Base-by-base conservation (phyloP, 2,329 filamentous ascomycete genomes). In the Aspergillus bombycis region DNA sequence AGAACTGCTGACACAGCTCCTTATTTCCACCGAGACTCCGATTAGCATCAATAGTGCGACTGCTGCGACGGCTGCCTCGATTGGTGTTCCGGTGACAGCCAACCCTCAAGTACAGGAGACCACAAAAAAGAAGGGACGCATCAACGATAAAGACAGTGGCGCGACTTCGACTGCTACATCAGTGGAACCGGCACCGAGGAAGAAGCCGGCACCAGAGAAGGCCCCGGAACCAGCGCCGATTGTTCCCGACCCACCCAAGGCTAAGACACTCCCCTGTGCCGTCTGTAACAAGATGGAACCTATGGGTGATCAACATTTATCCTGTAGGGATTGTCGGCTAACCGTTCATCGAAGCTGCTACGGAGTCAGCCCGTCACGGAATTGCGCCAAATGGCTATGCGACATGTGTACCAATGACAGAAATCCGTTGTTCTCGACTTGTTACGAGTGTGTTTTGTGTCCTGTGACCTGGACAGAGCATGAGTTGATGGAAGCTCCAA, bases 361-460 rank as follows among this genome's bases (percentile, higher is more conserved):
- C 74, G 95, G 95, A n/a, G 85, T 98, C 36, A 88, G 90, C 53
- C 88, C 90, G 57, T 79, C 79, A 62, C 87, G 91, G 48, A 85
- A 84, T 60, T 85, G 88, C 36, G 86, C 85, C 52, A 96, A 96
- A 78, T 99, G 95, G 95, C 87, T 90, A 46, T 99, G 95, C 77
- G 95, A 98, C 78, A 96, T 94, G 86, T 99, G 95, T 78, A 84
- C 89, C 43, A 99, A 99, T 74, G 95, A 99, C 75, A 93, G 93
- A 76, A 94, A 90, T 72, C 93, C 94, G 6, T 89, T 92, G 68
- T 90, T 96, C 52, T 97, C 95, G n/a, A 94, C 96, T 62, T 89
- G 91, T 73, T 98, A 98, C 78, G 91, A 94, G 80, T 99, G 95
- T 78, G 90, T 96, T 57, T 83, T 99, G 38, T 99, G 95, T 74